Conservation (phyloP, 164 flowering plant genomes). For the Sextonia rubra region DNA sequence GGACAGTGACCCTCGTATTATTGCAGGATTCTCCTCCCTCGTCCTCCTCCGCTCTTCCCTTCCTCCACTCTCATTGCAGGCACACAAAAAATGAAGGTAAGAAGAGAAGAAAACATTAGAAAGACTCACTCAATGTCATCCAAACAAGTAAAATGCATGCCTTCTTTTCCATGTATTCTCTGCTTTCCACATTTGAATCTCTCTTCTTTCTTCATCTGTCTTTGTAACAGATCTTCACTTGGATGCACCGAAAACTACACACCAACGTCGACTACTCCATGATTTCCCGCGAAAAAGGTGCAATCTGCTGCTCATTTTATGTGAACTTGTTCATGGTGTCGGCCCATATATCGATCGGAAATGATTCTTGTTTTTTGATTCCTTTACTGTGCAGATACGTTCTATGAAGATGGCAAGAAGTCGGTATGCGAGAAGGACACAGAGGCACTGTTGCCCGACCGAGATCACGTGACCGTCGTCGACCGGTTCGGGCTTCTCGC, state of each 20-base stretch:
- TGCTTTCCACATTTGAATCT: background rate
- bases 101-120: background rate
- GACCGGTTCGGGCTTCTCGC: constrained; percentile 48
- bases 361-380: too few relatives aligned
- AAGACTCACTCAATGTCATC: background rate
- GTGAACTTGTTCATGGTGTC: background rate
- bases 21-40: constrained; percentile 8
- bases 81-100: too few relatives aligned
- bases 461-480: constrained; percentile 23
- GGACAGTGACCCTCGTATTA: background rate
- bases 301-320: background rate
- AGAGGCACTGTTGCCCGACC: constrained; percentile 23
- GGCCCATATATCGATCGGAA: too few relatives aligned
- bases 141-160: too few relatives aligned
- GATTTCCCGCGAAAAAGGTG: constrained; percentile 21
- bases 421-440: constrained; percentile 17
- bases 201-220: background rate
- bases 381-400: background rate
- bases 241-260: constrained; percentile 54
- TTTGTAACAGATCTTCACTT: constrained; percentile 52
- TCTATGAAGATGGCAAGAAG: constrained; percentile 17
- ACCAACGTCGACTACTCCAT: constrained; percentile 20
- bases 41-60: constrained; percentile 6
- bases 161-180: background rate
- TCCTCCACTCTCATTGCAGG: constrained; percentile 5